Evolutionary conservation across 2,329 filamentous ascomycete species (phyloP).

Genomic region (Xylariaceae sp.): DNA sequence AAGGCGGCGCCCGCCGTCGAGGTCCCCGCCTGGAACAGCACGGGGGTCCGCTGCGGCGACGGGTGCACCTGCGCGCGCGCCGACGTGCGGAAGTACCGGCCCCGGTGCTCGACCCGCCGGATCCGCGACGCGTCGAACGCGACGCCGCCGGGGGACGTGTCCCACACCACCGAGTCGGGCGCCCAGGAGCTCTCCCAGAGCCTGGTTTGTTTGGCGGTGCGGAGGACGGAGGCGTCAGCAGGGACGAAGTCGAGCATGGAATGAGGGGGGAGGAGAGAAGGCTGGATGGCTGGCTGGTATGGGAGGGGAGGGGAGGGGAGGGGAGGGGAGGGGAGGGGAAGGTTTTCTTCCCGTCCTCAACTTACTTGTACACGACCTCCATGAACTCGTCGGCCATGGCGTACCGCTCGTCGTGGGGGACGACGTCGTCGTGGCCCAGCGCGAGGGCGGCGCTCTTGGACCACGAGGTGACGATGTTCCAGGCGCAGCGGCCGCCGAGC

Average conservation of each 20-base stretch:
- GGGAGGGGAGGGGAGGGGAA: too few relatives aligned
- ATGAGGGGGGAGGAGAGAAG: too few relatives aligned
- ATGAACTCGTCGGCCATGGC: constrained; percentile 40
- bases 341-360: too few relatives aligned
- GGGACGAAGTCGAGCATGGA: too few relatives aligned
- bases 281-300: too few relatives aligned
- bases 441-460: constrained; percentile 39
- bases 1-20: constrained; percentile 53
- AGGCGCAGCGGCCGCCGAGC: constrained; percentile 29
- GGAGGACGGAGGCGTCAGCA: too few relatives aligned
- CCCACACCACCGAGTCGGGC: constrained; percentile 26
- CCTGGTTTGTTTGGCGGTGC: too few relatives aligned
- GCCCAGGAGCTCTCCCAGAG: constrained; percentile 46
- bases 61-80: constrained; percentile 56
- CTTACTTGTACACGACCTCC: constrained; percentile 36
- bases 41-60: constrained; percentile 54
- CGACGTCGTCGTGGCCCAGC: constrained; percentile 32
- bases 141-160: constrained; percentile 14
- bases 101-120: constrained; percentile 53
- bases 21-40: constrained; percentile 58
- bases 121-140: constrained; percentile 31
- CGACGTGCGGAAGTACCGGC: constrained; percentile 51
- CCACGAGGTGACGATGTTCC: constrained; percentile 45
- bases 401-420: constrained; percentile 42
- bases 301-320: too few relatives aligned